Evolutionary conservation across 1,284 basidiomycete genomes (phyloP), one percentile per base, ranked within the genome.

Genomic region (Ganoderma meredithae): DNA sequence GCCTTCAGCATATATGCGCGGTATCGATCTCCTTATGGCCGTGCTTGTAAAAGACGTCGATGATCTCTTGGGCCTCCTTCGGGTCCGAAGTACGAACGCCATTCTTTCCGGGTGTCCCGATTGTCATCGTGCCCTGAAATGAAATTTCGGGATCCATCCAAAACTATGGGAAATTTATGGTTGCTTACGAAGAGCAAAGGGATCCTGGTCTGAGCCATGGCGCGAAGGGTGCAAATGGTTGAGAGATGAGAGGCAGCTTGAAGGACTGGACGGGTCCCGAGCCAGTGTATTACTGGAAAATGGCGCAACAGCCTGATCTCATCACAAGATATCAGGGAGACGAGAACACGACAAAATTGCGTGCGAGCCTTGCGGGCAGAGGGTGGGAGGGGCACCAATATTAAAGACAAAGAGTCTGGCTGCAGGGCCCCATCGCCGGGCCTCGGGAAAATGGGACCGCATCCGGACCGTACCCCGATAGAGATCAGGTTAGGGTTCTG

Each of bases 21-120:
- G 86, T 86, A 61, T 88, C 86, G 40, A 88, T 64, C 71, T 86
- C 85, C 31, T 73, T 79, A 69, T 84, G 79, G 1, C 84, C 84
- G 61, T 82, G 73, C 12, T 73, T 72, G 65, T 84, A 79, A 77
- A 84, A 86, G 5, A 80, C 72, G 60, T 87, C 81, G 62, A 88
- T 70, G 63, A 87, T 82, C 64, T 82, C 79, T 71, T 86, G 83
- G 67, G 81, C 82, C 55, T 83, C 78, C 2, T 75, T 72, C 49
- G 78, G 64, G 36, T 82, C 81, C 5, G 78, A 74, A 17, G 77
- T 83, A 39, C 85, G 80, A 9, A 83, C 81, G 22, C 81, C 83
- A 47, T 80, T 81, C 74, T 79, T 84, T 4, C 83, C 84, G 10
- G 81, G 69, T 19, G 75, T 78, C 22, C 86, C 85, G 59, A 87